Base-by-base conservation (phyloP, 1,284 basidiomycete genomes). In the Irpex sp. region DNA sequence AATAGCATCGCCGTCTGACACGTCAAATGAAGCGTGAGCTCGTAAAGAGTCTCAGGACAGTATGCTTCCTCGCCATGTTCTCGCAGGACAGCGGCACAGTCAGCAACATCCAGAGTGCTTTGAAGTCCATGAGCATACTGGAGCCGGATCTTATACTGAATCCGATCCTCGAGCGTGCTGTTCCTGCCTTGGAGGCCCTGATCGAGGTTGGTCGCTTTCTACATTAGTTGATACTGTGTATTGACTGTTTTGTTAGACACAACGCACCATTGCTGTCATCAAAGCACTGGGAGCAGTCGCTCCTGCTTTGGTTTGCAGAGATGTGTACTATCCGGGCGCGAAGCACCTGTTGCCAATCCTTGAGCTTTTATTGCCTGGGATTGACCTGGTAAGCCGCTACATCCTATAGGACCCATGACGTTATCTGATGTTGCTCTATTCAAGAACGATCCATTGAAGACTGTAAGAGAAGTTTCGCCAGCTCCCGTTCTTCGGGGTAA, bases 371-470 rank as follows among this genome's bases (percentile, higher is more conserved):
- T 84, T 97, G 59, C 94, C 95, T 7, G 93, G 92, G 2, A 92
- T 95, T 67, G 93, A 94, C 76, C 74, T 91, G 67, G 88, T 89
- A 73, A 63, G 85, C 75, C 7, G 17, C 17, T 15, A 49, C 9
- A 49, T n/a, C n/a, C n/a, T n/a, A n/a, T n/a, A n/a, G n/a, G n/a
- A n/a, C n/a, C n/a, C n/a, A n/a, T n/a, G n/a, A n/a, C n/a, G n/a
- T n/a, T n/a, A n/a, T n/a, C n/a, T n/a, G n/a, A n/a, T n/a, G n/a
- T n/a, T n/a, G n/a, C n/a, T n/a, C 26, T n/a, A 34, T 37, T 57
- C 61, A 19, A 90, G 84, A 97, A 97, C 74, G 95, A 98, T 71
- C 93, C 94, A 1, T 82, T 87, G 48, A 98, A 98, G 81, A 97
- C 94, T 62, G 89, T 93, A 71, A 57, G 54, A 13, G 15, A 13